Base-by-base conservation (phyloP, 2,329 filamentous ascomycete species). In the Teratosphaeria pseudoeucalypti region DNA sequence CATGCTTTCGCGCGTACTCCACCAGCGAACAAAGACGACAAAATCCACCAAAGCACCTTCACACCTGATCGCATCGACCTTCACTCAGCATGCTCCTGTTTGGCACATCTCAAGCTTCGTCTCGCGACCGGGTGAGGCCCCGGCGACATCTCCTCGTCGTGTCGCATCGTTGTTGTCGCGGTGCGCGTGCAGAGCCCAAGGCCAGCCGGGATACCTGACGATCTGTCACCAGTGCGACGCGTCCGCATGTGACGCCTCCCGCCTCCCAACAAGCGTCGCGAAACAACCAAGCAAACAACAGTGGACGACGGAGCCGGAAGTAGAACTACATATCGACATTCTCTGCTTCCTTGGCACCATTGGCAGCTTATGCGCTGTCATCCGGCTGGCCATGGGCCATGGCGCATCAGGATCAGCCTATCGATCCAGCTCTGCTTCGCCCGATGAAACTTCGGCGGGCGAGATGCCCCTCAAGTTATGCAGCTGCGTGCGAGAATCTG, bases 371-470 rank as follows among this genome's bases (percentile, higher is more conserved):
- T 49, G 43, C 43, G 43, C 43, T 49, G 43, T 49, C 43, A 23
- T 23, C 43, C n/a, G 43, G 43, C n/a, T 23, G 23, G 43, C 43
- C 9, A 11, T 49, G 43, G 23, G 43, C 43, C 9, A 11, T 49
- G 43, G 43, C 19, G 43, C 43, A 49, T 49, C 16, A 49, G 16
- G 23, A 19, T 14, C 54, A 56, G 54, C 54, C 54, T 56, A 56
- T 37, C 54, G 37, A 56, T 43, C 34, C n/a, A 34, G n/a, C 37
- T 56, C 37, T 19, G 12, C 32, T 14, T 26, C 54, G 32, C 32
- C 39, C 54, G 32, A 56, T 56, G 54, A 56, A 56, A 56, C 54
- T 43, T 56, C 54, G 54, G 32, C 27, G 14, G 32, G 32, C 54
- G 6, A 56, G 29, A 43, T 23, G 32, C 34, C 54, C 32, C 23